A percentile compares a stretch with the other conserved stretches of the same genome.
These are phyloP conservation scores for Aaosphaeria pasadenensis DNA, from an alignment of 2,329 filamentous ascomycete genomes.

Conservation along the genomic window DNA sequence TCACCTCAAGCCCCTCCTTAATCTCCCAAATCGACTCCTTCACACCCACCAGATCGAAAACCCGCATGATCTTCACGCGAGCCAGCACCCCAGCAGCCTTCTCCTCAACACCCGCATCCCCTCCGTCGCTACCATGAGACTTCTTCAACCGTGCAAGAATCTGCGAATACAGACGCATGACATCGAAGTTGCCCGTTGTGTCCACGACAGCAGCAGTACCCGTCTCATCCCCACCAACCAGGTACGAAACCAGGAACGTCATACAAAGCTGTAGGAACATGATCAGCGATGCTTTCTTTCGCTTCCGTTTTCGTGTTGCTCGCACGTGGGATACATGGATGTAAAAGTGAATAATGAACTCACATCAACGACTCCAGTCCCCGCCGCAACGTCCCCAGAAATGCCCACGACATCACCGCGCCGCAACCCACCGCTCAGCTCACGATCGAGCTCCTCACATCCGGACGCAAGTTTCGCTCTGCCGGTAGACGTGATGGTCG, in stretches of 20 bases:
- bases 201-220: conserved; percentile 44
- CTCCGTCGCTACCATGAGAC: not conserved
- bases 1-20: conserved; percentile 32
- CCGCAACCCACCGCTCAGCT: conserved; percentile 37
- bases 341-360: conserved; percentile 5
- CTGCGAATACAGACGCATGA: conserved; percentile 36
- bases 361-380: conserved; percentile 12
- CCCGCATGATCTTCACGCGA: conserved; percentile 47
- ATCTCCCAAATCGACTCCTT: conserved; percentile 47
- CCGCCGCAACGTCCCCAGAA: conserved; percentile 26
- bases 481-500: not conserved
- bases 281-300: not conserved
- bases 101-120: conserved; percentile 12
- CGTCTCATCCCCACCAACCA: conserved; percentile 24
- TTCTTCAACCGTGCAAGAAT: conserved; percentile 18
- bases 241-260: conserved; percentile 37
- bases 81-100: conserved; percentile 39
- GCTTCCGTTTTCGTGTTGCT: too few species aligned
- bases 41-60: conserved; percentile 50
- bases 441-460: conserved; percentile 31
- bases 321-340: too few species aligned
- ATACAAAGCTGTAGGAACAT: conserved; percentile 27
- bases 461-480: conserved; percentile 16
- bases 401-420: conserved; percentile 35
- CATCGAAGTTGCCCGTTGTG: conserved; percentile 45